phyloP scores from a whole-genome alignment of 768 basidiomycete species.

The Tylopilus rubrobrunneus region DNA sequence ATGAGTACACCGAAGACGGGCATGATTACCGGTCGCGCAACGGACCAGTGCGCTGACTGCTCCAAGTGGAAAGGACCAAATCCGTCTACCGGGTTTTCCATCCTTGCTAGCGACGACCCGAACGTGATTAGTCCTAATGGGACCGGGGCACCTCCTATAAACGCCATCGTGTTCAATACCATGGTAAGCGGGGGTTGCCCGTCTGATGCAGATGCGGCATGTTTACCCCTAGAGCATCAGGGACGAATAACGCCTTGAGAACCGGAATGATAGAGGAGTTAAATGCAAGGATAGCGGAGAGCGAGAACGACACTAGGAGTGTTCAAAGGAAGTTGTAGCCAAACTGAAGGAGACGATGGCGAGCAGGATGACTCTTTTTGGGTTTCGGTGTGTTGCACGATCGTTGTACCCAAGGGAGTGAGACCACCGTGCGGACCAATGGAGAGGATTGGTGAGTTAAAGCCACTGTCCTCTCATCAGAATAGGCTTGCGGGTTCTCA shows the following conservation, averaged over 20 bases:
- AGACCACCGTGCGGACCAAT: neutral
- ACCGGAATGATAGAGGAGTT: conserved; percentile 52
- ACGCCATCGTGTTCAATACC: conserved; percentile 51
- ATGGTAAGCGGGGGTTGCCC: conserved; percentile 65
- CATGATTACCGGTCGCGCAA: conserved; percentile 52
- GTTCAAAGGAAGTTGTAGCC: conserved; percentile 30
- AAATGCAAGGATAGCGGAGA: conserved; percentile 52
- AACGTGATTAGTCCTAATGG: conserved; percentile 61
- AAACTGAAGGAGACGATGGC: conserved; percentile 8
- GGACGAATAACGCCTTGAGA: conserved; percentile 60
- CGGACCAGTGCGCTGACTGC: conserved; percentile 50
- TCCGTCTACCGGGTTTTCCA: conserved; percentile 47
- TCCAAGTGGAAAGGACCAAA: conserved; percentile 46
- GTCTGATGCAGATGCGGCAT: conserved; percentile 54
- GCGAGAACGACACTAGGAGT: conserved; percentile 44
- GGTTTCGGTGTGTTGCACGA: conserved; percentile 1
- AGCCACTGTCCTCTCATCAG: conserved; percentile 5
- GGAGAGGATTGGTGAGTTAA: neutral
- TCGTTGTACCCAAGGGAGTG: neutral
- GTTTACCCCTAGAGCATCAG: conserved; percentile 36
- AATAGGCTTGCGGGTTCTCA: no score
- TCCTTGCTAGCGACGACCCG: conserved; percentile 58
- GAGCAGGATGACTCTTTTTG: neutral
- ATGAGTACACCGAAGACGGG: conserved; percentile 62
- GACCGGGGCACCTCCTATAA: conserved; percentile 61